phyloP scores from a whole-genome alignment of 2,329 filamentous ascomycete species.

The Aspergillus flavus region DNA sequence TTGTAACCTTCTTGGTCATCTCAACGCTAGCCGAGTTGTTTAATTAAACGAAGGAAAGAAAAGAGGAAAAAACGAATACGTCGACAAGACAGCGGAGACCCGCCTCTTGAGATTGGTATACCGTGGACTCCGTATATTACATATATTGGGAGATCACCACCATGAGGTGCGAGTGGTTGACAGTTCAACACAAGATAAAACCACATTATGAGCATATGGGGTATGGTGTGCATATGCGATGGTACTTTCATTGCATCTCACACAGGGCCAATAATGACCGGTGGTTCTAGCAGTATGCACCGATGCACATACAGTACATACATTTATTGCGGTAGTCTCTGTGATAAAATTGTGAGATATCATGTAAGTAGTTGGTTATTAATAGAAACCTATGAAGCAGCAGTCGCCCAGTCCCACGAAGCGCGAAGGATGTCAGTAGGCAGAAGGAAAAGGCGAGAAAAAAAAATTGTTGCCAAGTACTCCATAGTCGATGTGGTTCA shows the following conservation, averaged over 20 bases:
- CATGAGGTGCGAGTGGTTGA: neutral
- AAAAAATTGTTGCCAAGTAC: neutral
- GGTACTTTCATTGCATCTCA: neutral
- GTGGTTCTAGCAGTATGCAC: neutral
- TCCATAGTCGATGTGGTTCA: neutral
- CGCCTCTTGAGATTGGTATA: neutral
- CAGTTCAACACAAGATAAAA: neutral
- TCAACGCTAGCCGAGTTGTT: neutral
- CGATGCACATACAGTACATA: neutral
- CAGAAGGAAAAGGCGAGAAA: neutral
- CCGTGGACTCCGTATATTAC: neutral
- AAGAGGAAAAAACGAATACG: neutral
- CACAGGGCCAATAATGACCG: neutral
- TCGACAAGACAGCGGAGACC: neutral
- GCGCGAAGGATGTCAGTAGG: neutral
- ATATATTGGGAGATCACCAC: neutral
- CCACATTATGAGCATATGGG: neutral
- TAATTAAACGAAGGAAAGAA: neutral
- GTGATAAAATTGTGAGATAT: neutral
- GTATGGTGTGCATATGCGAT: neutral
- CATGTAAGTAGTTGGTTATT: constrained; percentile 6
- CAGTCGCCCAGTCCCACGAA: neutral
- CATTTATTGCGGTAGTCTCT: neutral
- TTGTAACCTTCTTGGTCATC: neutral
- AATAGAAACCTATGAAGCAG: constrained; percentile 2